These are phyloP conservation scores for Catharanthus roseus DNA, from an alignment of 257 asterid genomes.

Conservation along the genomic window DNA sequence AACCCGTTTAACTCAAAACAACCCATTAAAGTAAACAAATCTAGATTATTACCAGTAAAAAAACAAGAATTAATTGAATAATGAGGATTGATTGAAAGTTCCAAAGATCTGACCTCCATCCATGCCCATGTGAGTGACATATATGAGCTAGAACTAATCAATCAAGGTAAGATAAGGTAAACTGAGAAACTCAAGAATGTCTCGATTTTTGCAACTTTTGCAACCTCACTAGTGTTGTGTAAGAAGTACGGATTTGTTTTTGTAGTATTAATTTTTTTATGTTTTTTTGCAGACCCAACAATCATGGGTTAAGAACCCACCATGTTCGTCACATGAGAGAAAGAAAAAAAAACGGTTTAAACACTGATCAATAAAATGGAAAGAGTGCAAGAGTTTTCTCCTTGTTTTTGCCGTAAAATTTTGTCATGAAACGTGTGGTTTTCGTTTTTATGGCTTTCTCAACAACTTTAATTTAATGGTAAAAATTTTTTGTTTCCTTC, in stretches of 20 bases:
- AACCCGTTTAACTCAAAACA: background rate
- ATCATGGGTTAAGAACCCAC: slow-evolving; percentile 29
- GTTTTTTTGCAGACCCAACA: slow-evolving; percentile 22
- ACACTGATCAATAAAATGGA: slow-evolving; percentile 12
- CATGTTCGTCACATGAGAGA: slow-evolving; percentile 34
- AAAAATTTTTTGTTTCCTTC: background rate
- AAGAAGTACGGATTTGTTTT: slow-evolving; percentile 15
- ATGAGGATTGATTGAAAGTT: slow-evolving; percentile 14
- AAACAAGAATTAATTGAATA: background rate
- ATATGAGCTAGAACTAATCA: background rate
- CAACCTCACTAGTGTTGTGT: slow-evolving; percentile 13
- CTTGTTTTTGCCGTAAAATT: slow-evolving; percentile 4
- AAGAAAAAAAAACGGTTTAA: slow-evolving; percentile 8
- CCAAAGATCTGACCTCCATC: slow-evolving; percentile 15
- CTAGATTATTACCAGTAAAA: no score
- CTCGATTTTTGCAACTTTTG: slow-evolving; percentile 18
- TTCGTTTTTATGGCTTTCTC: background rate
- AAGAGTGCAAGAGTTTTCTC: slow-evolving; percentile 9
- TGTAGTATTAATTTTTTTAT: slow-evolving; percentile 9
- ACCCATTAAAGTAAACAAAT: background rate
- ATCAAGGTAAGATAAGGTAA: background rate
- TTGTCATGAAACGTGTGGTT: slow-evolving; percentile 15
- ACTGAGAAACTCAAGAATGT: slow-evolving; percentile 29
- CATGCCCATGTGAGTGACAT: slow-evolving; percentile 27
- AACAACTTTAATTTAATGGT: background rate